Percentiles rank a stretch among this genome's conserved stretches.
Evolutionary conservation across 2,329 filamentous ascomycete genomes (phyloP).

Genomic region (Calonectria henricotiae): DNA sequence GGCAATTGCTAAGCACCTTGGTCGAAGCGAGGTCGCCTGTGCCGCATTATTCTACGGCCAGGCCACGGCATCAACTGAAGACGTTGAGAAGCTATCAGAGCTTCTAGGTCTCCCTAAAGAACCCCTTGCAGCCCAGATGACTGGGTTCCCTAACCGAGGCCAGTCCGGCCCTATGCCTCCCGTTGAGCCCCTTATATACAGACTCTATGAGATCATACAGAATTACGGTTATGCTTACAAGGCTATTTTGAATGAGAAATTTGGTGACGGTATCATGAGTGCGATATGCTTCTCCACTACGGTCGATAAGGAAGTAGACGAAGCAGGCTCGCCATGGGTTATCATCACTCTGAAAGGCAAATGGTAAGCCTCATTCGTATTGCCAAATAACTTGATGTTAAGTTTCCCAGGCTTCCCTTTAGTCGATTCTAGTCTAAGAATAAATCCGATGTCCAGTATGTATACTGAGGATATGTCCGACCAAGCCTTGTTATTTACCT

Average conservation of each 20-base stretch:
- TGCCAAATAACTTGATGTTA: neutral
- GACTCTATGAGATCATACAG: slow-evolving; percentile 94
- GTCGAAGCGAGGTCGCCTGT: slow-evolving; percentile 86
- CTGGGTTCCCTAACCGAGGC: slow-evolving; percentile 86
- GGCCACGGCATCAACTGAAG: slow-evolving; percentile 80
- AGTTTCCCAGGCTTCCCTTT: slow-evolving; percentile 54
- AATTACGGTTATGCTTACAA: slow-evolving; percentile 98
- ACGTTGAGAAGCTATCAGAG: slow-evolving; percentile 76
- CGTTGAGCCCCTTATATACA: slow-evolving; percentile 76
- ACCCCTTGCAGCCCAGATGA: slow-evolving; percentile 74
- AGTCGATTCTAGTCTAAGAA: slow-evolving; percentile 51
- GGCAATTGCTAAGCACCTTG: slow-evolving; percentile 80
- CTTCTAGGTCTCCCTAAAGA: slow-evolving; percentile 75
- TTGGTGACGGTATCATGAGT: slow-evolving; percentile 96
- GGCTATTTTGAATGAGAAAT: slow-evolving; percentile 95
- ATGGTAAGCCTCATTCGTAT: slow-evolving; percentile 72
- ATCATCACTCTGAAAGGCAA: slow-evolving; percentile 88
- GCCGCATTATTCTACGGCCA: slow-evolving; percentile 95
- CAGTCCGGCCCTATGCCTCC: slow-evolving; percentile 67
- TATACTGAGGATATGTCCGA: neutral
- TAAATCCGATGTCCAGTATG: neutral
- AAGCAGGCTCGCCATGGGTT: slow-evolving; percentile 85
- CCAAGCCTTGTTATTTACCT: neutral
- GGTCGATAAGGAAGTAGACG: slow-evolving; percentile 94
- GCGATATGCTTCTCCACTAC: slow-evolving; percentile 93